Evolutionary conservation across 1,284 basidiomycete genomes (phyloP).

Genomic region (Baeospora myosura): DNA sequence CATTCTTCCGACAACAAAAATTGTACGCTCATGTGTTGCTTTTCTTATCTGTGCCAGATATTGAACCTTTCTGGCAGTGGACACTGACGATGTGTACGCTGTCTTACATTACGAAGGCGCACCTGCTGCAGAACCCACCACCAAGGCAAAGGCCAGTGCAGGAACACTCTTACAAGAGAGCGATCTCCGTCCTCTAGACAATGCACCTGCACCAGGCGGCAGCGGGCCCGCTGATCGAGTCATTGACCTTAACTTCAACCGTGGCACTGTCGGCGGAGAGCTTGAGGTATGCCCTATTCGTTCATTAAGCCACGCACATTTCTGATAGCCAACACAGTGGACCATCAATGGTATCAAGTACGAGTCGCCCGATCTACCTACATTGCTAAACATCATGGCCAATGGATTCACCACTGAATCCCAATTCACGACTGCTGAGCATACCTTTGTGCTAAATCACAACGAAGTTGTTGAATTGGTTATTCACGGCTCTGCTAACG

Average conservation of each 20-base stretch:
- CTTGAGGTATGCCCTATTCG: neutral
- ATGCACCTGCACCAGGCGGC: slow-evolving; percentile 14
- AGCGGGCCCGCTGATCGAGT: slow-evolving; percentile 12
- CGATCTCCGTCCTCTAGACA: slow-evolving; percentile 9
- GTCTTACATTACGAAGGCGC: slow-evolving; percentile 15
- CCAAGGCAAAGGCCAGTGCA: neutral
- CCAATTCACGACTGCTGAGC: slow-evolving; percentile 5
- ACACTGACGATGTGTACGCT: slow-evolving; percentile 12
- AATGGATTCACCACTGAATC: slow-evolving; percentile 8
- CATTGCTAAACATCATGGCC: slow-evolving; percentile 10
- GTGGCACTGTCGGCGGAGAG: slow-evolving; percentile 1
- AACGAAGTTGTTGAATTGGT: slow-evolving; percentile 12
- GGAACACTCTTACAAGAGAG: neutral
- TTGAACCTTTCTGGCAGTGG: slow-evolving; percentile 9
- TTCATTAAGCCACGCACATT: neutral
- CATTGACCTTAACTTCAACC: slow-evolving; percentile 13
- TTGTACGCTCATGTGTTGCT: slow-evolving; percentile 1
- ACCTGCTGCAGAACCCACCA: slow-evolving; percentile 11
- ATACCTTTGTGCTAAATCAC: slow-evolving; percentile 9
- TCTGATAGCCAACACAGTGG: slow-evolving; percentile 5
- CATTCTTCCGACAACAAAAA: slow-evolving; percentile 9
- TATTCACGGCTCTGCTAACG: slow-evolving; percentile 14
- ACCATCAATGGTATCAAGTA: slow-evolving; percentile 12
- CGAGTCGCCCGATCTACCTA: slow-evolving; percentile 8
- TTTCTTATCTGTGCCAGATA: neutral